Evolutionary conservation across 495 filamentous ascomycete species (phyloP), one percentile per base, ranked within the genome.

Genomic region (Aspergillus ellipticus): DNA sequence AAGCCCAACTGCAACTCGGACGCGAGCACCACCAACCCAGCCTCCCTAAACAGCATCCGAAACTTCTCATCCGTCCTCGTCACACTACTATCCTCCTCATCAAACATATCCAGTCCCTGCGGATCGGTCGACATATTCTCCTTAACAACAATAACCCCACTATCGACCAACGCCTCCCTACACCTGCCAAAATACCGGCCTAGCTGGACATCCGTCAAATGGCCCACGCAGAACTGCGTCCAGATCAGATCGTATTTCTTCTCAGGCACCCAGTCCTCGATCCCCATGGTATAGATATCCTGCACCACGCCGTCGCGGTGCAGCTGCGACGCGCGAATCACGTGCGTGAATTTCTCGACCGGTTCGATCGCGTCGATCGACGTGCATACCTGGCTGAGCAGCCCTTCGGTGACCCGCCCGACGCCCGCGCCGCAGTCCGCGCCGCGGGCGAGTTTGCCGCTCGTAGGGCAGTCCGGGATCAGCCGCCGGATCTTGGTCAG

Each of bases 151-250:
- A 97, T 82, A 52, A 76, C 66, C 46, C 88, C 74, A 8, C 24
- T 59, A 1, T 68, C 64, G 9, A 71, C 77, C 48, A 95, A 55
- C 0, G 75, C 81, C 0, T 62, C 59, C 37, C 73, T 78, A 63
- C 89, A 89, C 35, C 87, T 75, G 57, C 69, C 53, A 9, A 96
- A 69, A 55, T 86, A 96, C 13, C 66, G 76, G 19, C 85, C 80
- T 19, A 97, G 67, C 69, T 96, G 84, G 35, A 62, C 63, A 72
- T 96, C 93, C n/a, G 84, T 92, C 50, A 97, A 71, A 66, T 96
- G 88, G 15, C 90, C 89, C n/a, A 95, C 71, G 72, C 92, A 97
- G 92, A 92, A 96, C 71, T 97, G 93, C 46, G 83, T 89, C 82
- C 81, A 84, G 53, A 92, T 76, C 37, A 79, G 46, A 54, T 74